These are phyloP conservation scores for Phoenix roebelenii DNA, from an alignment of 176 grass and related monocot genomes.

Conservation along the genomic window DNA sequence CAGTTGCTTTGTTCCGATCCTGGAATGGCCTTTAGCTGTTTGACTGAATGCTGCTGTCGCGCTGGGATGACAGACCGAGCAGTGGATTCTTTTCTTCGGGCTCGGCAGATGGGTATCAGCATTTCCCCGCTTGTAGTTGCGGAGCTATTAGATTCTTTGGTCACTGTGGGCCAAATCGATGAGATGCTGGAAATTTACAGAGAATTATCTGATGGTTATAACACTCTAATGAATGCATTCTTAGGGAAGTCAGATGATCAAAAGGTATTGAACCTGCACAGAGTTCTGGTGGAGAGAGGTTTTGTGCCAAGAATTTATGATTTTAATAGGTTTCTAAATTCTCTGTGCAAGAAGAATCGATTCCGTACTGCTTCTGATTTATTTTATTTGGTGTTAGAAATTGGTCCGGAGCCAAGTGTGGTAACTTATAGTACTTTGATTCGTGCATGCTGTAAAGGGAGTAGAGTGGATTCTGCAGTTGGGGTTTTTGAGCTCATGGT, in stretches of 20 bases:
- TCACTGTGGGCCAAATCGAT: not conserved
- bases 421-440: slow-evolving; percentile 16
- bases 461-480: slow-evolving; percentile 3
- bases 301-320: not conserved
- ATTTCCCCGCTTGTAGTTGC: too few species aligned
- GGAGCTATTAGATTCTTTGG: too few species aligned
- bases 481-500: slow-evolving; percentile 11
- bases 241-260: not conserved
- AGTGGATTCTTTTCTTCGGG: not conserved
- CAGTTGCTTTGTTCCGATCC: not conserved
- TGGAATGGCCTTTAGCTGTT: not conserved
- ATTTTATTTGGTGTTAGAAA: slow-evolving; percentile 6
- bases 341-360: slow-evolving; percentile 2
- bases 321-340: not conserved
- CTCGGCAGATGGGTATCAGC: not conserved
- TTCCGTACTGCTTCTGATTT: not conserved
- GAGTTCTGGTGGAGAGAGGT: not conserved
- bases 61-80: not conserved
- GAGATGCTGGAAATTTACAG: not conserved
- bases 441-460: slow-evolving; percentile 1
- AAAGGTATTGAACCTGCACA: not conserved
- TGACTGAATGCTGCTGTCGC: slow-evolving; percentile 4
- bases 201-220: slow-evolving; percentile 1
- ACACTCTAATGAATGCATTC: not conserved
- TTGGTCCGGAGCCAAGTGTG: slow-evolving; percentile 2